phyloP scores from a whole-genome alignment of 495 filamentous ascomycete genomes.

The Aspergillus affinis region DNA sequence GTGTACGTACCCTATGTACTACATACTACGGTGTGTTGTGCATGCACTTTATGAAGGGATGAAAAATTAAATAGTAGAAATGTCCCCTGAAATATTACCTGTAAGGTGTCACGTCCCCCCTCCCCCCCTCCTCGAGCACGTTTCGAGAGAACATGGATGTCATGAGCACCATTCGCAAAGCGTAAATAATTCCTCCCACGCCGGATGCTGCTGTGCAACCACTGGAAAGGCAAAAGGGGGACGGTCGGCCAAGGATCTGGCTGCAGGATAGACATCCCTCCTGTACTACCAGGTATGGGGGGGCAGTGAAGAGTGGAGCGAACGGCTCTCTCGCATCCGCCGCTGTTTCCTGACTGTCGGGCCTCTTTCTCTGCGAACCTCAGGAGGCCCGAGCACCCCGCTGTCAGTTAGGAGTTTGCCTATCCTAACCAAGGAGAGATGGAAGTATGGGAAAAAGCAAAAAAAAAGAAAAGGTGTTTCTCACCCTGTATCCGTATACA shows the following conservation, averaged over 20 bases:
- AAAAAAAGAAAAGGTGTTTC: conserved; percentile 2
- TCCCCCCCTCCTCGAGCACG: background rate
- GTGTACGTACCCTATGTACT: too few species aligned
- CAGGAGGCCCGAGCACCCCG: conserved; percentile 25
- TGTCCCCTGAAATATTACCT: background rate
- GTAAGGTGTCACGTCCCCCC: background rate
- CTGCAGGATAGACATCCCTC: conserved; percentile 17
- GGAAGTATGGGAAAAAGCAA: conserved; percentile 1
- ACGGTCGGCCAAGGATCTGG: conserved; percentile 11
- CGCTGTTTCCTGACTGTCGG: conserved; percentile 45
- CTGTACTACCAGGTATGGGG: conserved; percentile 5
- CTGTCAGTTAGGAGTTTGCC: conserved; percentile 16
- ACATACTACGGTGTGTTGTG: too few species aligned
- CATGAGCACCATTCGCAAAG: background rate
- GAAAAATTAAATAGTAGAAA: background rate
- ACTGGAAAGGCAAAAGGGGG: conserved; percentile 1
- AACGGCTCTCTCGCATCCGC: conserved; percentile 42
- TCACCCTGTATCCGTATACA: background rate
- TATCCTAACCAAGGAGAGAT: background rate
- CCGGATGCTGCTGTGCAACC: conserved; percentile 15
- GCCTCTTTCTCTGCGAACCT: conserved; percentile 31
- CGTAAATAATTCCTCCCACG: conserved; percentile 9
- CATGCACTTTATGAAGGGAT: background rate
- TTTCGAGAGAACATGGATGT: conserved; percentile 1
- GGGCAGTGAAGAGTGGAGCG: conserved; percentile 33